Evolutionary conservation across 1,284 basidiomycete species (phyloP), one percentile per base, ranked within the genome.

Genomic region (Chalciporus sp.): DNA sequence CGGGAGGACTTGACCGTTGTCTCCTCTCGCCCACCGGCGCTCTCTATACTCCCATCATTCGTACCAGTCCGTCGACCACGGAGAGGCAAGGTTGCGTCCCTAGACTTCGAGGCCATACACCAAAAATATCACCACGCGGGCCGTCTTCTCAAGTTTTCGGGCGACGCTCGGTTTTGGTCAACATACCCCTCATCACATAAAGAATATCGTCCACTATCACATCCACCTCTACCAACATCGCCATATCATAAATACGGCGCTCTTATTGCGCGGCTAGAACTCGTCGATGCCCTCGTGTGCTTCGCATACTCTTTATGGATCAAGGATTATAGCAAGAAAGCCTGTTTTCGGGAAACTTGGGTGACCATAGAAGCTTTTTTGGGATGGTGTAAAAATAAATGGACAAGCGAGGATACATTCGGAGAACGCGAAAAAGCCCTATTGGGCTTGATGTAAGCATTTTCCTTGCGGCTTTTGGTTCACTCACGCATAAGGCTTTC

Each of bases 271-370:
- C 81, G 86, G 29, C 76, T 90, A n/a, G 88, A 90, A 67, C 79
- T 86, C 41, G 69, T 89, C 41, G 88, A 90, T 67, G 84, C 86
- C 37, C 77, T 90, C 50, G 73, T 90, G 41, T 85, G 83, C 71
- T 90, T 90, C 68, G 80, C 85, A 4, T 90, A 89, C 67, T 79
- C 85, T 2, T 74, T 86, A 53, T 90, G 88, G 88, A 80, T 78
- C 66, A 82, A 77, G 62, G 88, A 90, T 58, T 82, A 82, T 60
- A 69, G 72, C 59, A 75, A 75, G 51, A 74, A 74, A 48, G 63
- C 66, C 8, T 86, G 83, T 66, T 76, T 76, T 63, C 73, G 73
- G 33, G 76, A 80, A 45, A 81, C 80, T 8, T 90, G 88, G 88
- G 62, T 71, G 11, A 86, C 82, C 16, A 83, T 85, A 59, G 77